These are phyloP conservation scores for Spiraea crenata DNA, from an alignment of 331 rosid species.

Conservation along the genomic window DNA sequence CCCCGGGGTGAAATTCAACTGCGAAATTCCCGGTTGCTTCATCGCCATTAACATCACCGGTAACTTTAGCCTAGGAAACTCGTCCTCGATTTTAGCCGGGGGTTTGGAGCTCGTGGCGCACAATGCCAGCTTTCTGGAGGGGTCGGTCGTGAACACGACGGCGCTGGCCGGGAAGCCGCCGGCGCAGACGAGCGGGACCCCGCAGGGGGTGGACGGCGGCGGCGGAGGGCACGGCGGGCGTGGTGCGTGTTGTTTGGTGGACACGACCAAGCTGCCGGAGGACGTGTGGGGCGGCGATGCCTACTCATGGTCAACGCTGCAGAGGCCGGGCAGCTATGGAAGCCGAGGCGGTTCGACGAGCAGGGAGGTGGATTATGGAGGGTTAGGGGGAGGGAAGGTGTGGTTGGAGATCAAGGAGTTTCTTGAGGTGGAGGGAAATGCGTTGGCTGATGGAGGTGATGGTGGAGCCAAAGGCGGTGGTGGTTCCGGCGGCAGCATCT, in stretches of 20 bases:
- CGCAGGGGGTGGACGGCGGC: constrained; percentile 76
- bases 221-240: constrained; percentile 99
- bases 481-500: constrained; percentile 97
- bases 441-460: constrained; percentile 83
- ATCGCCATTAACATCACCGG: constrained; percentile 78
- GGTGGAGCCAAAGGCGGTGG: constrained; percentile 94
- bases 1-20: constrained; percentile 79
- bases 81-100: constrained; percentile 78
- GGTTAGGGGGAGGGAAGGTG: constrained; percentile 85
- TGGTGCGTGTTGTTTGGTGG: constrained; percentile 85
- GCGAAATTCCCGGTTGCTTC: constrained; percentile 68
- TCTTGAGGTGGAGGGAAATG: constrained; percentile 70
- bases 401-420: constrained; percentile 31
- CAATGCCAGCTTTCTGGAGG: constrained; percentile 66
- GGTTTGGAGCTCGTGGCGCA: constrained; percentile 66
- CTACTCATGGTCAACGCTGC: constrained; percentile 78
- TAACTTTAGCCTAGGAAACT: constrained; percentile 72
- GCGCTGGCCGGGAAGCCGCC: constrained; percentile 88
- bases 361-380: constrained; percentile 83
- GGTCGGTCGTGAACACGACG: constrained; percentile 74
- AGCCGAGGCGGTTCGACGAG: constrained; percentile 84
- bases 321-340: constrained; percentile 73
- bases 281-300: constrained; percentile 63
- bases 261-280: constrained; percentile 61
- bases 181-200: constrained; percentile 95